Conservation (phyloP, 2,329 filamentous ascomycete genomes). For the Sporothrix pallida region DNA sequence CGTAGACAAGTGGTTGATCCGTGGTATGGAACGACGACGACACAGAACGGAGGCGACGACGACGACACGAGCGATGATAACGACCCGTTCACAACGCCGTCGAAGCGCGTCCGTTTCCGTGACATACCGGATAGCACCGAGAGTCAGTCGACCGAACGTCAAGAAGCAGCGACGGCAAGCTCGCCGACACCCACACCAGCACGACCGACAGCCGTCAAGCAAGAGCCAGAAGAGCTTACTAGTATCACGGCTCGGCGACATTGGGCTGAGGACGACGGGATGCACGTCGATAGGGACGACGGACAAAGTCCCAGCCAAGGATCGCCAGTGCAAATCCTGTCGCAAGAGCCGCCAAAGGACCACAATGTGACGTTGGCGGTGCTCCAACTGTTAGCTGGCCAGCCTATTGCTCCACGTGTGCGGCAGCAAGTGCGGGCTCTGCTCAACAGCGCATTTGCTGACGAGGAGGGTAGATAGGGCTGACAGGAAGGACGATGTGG, state of each 20-base stretch:
- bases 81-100: constrained; percentile 29
- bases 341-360: constrained; percentile 33
- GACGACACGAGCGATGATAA: constrained; percentile 9
- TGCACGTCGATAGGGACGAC: constrained; percentile 23
- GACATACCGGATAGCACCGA: background rate
- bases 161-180: background rate
- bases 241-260: background rate
- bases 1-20: constrained; percentile 1
- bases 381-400: constrained; percentile 55
- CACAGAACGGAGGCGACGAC: background rate
- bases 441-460: constrained; percentile 52
- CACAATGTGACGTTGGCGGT: constrained; percentile 55
- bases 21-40: constrained; percentile 5
- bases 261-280: constrained; percentile 26
- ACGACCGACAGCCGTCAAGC: background rate
- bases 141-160: background rate
- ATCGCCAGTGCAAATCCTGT: background rate
- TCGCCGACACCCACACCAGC: background rate
- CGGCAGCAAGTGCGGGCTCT: constrained; percentile 57
- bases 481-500: background rate
- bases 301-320: background rate
- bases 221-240: background rate
- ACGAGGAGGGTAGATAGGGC: background rate
- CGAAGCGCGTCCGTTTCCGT: constrained; percentile 31
- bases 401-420: constrained; percentile 49